A percentile compares a stretch with the other conserved stretches of the same genome.
phyloP scores from a whole-genome alignment of 1,284 basidiomycete species.

The Sparassis latifolia region DNA sequence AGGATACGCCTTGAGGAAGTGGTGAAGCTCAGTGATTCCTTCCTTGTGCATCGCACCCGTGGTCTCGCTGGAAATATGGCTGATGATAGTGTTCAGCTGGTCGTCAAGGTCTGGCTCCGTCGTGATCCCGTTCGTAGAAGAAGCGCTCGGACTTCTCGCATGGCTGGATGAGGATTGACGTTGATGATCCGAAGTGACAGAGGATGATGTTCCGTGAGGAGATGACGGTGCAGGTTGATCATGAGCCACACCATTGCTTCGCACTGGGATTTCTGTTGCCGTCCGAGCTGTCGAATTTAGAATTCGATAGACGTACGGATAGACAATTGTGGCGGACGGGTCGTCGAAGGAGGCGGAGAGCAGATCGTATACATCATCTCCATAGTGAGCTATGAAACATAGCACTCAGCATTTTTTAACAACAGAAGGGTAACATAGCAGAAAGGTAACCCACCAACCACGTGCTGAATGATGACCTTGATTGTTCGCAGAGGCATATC shows the following conservation, averaged over 20 bases:
- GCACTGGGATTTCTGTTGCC: conserved; percentile 29
- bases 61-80: conserved; percentile 85
- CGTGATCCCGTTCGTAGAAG: conserved; percentile 47
- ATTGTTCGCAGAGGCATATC: conserved; percentile 97
- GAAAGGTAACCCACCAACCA: conserved; percentile 66
- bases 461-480: conserved; percentile 95
- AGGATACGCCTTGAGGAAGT: conserved; percentile 90
- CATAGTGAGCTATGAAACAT: conserved; percentile 49
- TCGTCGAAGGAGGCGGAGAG: conserved; percentile 75
- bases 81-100: conserved; percentile 78
- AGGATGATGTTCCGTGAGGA: conserved; percentile 51
- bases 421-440: background rate
- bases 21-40: conserved; percentile 93
- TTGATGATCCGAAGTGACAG: conserved; percentile 44
- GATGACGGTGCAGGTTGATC: conserved; percentile 49
- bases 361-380: conserved; percentile 75
- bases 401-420: background rate
- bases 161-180: conserved; percentile 54
- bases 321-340: conserved; percentile 76
- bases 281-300: conserved; percentile 61
- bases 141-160: conserved; percentile 57
- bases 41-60: conserved; percentile 80
- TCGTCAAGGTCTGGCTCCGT: conserved; percentile 79
- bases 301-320: conserved; percentile 83
- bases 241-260: conserved; percentile 32